A percentile compares a stretch with the other conserved stretches of the same genome.
These are phyloP conservation scores for Fraxinus floribunda DNA, from an alignment of 305 asterid species.

Conservation along the genomic window DNA sequence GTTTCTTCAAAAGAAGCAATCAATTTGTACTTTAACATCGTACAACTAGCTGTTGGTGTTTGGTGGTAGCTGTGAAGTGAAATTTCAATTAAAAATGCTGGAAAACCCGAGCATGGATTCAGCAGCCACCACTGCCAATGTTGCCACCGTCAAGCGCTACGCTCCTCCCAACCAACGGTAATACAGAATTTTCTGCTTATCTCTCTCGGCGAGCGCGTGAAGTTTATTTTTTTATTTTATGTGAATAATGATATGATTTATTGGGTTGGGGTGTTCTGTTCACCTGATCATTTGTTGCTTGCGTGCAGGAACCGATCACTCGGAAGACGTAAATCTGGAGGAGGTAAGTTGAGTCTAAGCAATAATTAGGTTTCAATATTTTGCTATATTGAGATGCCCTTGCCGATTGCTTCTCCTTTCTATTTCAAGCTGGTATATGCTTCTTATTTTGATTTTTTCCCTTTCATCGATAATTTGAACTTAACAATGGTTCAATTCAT, in stretches of 20 bases:
- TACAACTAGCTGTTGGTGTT: slow-evolving; percentile 22
- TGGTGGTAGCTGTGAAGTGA: slow-evolving; percentile 27
- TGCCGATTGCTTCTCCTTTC: slow-evolving; percentile 3
- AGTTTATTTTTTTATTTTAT: not conserved
- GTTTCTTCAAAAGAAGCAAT: not conserved
- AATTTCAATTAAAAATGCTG: slow-evolving; percentile 50
- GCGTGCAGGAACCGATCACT: slow-evolving; percentile 63
- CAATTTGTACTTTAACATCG: not conserved
- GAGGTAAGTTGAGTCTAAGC: slow-evolving; percentile 43
- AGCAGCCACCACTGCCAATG: slow-evolving; percentile 51
- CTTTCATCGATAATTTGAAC: not conserved
- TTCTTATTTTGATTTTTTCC: not conserved
- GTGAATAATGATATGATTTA: slow-evolving; percentile 16
- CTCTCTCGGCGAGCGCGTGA: not conserved
- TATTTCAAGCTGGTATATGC: not conserved
- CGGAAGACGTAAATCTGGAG: slow-evolving; percentile 82
- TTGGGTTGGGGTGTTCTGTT: not conserved
- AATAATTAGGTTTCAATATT: slow-evolving; percentile 16
- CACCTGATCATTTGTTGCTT: not conserved
- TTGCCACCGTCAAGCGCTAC: slow-evolving; percentile 71
- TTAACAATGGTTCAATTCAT: not conserved
- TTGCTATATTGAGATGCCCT: slow-evolving; percentile 11
- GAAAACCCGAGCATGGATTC: slow-evolving; percentile 64
- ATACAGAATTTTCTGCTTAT: not conserved
- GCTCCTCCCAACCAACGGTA: slow-evolving; percentile 96